These are phyloP conservation scores for Immersiella caudata DNA, from an alignment of 495 filamentous ascomycete genomes.

Conservation along the genomic window DNA sequence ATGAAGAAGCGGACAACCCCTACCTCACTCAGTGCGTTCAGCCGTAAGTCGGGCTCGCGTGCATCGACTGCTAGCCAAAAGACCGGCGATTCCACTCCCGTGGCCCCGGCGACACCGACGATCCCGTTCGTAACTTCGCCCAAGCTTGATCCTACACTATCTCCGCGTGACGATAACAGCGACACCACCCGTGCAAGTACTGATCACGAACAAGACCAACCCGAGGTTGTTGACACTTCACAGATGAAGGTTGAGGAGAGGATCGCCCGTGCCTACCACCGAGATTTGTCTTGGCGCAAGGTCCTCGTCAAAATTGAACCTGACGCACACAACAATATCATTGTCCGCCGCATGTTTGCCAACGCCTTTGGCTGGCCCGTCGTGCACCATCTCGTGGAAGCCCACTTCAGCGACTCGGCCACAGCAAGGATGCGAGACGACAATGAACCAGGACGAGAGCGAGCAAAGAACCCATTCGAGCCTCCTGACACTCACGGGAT, in stretches of 20 bases:
- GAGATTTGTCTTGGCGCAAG: slow-evolving; percentile 89
- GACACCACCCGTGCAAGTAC: slow-evolving; percentile 35
- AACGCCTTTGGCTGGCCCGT: slow-evolving; percentile 99
- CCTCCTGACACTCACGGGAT: slow-evolving; percentile 43
- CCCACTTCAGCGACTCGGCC: slow-evolving; percentile 78
- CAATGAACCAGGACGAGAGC: slow-evolving; percentile 43
- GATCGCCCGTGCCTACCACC: slow-evolving; percentile 93
- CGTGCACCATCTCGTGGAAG: slow-evolving; percentile 88
- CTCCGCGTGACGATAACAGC: slow-evolving; percentile 38
- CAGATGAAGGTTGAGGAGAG: slow-evolving; percentile 93
- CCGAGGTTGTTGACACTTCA: slow-evolving; percentile 54
- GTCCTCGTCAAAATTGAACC: slow-evolving; percentile 93
- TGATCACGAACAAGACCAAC: slow-evolving; percentile 43
- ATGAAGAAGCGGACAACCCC: slow-evolving; percentile 58
- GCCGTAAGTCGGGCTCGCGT: slow-evolving; percentile 27
- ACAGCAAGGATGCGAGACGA: slow-evolving; percentile 63
- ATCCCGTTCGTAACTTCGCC: slow-evolving; percentile 9
- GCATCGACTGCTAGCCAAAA: background rate
- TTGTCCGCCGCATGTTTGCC: slow-evolving; percentile 91
- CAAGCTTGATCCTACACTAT: slow-evolving; percentile 26
- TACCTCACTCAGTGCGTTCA: slow-evolving; percentile 35
- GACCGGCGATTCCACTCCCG: background rate
- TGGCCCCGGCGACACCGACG: background rate
- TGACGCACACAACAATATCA: slow-evolving; percentile 97
- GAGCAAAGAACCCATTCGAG: slow-evolving; percentile 42